Conservation (phyloP, 306 rosid species). For the Crotalaria pallida region DNA sequence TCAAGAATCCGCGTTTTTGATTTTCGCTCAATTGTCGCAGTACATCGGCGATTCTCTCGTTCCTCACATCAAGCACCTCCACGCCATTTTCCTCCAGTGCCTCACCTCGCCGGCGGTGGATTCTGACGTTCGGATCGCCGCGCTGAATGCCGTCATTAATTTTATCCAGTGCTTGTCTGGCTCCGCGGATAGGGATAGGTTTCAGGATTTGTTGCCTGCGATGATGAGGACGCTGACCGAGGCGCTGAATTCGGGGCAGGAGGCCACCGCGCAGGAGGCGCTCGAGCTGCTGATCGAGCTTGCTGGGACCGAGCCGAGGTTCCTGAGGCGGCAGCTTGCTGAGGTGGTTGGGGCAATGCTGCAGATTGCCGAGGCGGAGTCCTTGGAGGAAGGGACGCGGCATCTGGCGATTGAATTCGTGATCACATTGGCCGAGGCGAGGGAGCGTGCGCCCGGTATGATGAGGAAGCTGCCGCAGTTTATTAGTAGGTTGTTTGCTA, state of each 20-base stretch:
- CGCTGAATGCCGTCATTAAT: constrained; percentile 85
- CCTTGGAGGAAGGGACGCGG: constrained; percentile 82
- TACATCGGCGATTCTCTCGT: constrained; percentile 78
- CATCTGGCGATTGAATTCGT: constrained; percentile 95
- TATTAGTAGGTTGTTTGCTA: constrained; percentile 76
- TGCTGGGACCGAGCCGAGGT: constrained; percentile 89
- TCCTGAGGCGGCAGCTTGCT: constrained; percentile 72
- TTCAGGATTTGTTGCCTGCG: constrained; percentile 87
- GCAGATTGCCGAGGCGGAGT: constrained; percentile 87
- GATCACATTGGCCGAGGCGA: constrained; percentile 88
- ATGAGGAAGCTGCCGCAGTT: constrained; percentile 96
- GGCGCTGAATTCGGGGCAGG: constrained; percentile 80
- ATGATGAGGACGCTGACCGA: constrained; percentile 89
- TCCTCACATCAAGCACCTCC: constrained; percentile 74
- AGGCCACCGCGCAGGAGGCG: constrained; percentile 92
- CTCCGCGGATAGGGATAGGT: constrained; percentile 75
- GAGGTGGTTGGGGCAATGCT: constrained; percentile 91
- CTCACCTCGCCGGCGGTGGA: constrained; percentile 38
- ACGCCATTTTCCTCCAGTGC: constrained; percentile 72
- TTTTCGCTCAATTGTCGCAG: constrained; percentile 90
- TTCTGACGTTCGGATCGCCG: constrained; percentile 78
- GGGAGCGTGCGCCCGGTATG: constrained; percentile 96
- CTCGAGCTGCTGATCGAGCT: constrained; percentile 83
- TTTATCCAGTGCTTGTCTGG: constrained; percentile 82
- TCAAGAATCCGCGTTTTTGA: constrained; percentile 80